Evolutionary conservation across 106 monocot species (phyloP).

Genomic region (Allium fistulosum): DNA sequence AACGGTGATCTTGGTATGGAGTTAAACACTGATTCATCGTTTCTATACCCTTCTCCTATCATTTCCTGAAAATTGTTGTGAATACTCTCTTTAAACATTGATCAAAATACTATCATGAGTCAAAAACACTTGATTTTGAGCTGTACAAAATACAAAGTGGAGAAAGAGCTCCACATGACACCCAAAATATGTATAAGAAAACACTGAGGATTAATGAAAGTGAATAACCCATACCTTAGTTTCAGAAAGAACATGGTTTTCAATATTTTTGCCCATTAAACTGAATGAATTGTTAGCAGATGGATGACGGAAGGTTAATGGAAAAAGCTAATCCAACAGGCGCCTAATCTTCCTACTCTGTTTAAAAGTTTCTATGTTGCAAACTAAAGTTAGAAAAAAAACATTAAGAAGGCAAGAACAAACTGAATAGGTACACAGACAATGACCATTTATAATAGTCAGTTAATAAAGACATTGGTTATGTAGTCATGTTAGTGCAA

Average conservation of each 20-base stretch:
- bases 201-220: background rate
- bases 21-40: slow-evolving; percentile 6
- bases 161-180: too few relatives aligned
- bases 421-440: slow-evolving; percentile 9
- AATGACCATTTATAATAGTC: slow-evolving; percentile 1
- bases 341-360: background rate
- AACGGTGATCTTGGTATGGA: slow-evolving; percentile 16
- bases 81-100: background rate
- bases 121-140: too few relatives aligned
- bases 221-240: slow-evolving; percentile 11
- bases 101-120: background rate
- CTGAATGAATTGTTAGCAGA: background rate
- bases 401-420: slow-evolving; percentile 3
- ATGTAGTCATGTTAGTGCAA: background rate
- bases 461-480: slow-evolving; percentile 9
- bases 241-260: slow-evolving; percentile 13
- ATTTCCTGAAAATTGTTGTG: slow-evolving; percentile 9
- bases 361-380: background rate
- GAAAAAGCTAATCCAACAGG: background rate
- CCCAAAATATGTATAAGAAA: too few relatives aligned
- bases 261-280: slow-evolving; percentile 28
- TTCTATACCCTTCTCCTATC: slow-evolving; percentile 1
- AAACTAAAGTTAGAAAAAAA: background rate
- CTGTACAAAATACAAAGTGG: too few relatives aligned
- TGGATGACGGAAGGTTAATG: background rate